Base-by-base conservation (phyloP, 2,329 filamentous ascomycete genomes). In the Coccinonectria pachysandricola region DNA sequence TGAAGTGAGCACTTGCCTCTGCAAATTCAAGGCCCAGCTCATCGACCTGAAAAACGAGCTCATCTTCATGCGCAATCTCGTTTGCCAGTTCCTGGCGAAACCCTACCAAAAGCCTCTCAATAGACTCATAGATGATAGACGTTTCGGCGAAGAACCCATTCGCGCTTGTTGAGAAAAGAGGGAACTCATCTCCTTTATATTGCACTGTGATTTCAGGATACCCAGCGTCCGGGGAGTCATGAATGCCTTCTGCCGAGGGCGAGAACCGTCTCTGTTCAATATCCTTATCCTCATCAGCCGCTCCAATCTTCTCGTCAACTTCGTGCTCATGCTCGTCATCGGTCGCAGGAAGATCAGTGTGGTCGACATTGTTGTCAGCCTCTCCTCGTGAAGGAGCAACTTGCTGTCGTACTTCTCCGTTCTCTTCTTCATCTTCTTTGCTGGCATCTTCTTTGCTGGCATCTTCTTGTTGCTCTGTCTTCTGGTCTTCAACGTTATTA, bases 11-110 rank as follows among this genome's bases (percentile, higher is more conserved):
- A 19, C 59, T 36, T 50, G 65, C 63, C 52, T 70, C 65, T 12
- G 62, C 52, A 44, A 69, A 68, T 43, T 70, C 65, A 16, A 71
- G 51, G 7, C 62, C 64, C 20, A 71, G 56, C 32, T 67, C 60
- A 15, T 69, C 63, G 23, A 70, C 49, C 32, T 65, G 62, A 20
- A 69, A 55, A n/a, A 62, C 53, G 21, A 71, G 46, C 30, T 70
- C 65, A 27, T 71, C 65, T 11, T 58, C 53, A 4, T 49, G 31
- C 5, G 50, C 46, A 3, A 70, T 44, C 27, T 69, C 67, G 19
- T 58, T 53, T 11, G 50, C 45, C 9, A 71, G 52, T 35, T 68
- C 62, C 6, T 48, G 44, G 15, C 65, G 62, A 15, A 71, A 50
- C 5, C 54, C 55, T 11, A 51, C 45, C 25, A 71, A 40, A 8